phyloP scores from a whole-genome alignment of 192 early-diverging fungal species.

The Phlyctochytrium planicorne region DNA sequence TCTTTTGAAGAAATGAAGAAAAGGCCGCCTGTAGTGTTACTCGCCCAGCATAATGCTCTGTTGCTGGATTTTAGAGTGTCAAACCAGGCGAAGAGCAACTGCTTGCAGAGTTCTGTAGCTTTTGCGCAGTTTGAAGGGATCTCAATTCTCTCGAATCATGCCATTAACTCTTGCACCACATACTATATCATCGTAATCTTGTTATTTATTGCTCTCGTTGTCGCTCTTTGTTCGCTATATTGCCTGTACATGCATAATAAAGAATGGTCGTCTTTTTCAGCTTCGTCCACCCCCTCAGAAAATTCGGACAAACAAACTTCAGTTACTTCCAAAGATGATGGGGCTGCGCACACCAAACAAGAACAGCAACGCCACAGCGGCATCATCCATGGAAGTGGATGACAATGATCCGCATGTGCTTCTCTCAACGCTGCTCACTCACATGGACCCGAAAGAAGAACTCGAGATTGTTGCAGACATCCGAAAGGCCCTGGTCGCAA shows the following conservation, averaged over 20 bases:
- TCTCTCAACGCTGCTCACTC: not conserved
- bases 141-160: not conserved
- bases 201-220: not conserved
- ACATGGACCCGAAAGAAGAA: not conserved
- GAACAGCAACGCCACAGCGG: not conserved
- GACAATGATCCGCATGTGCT: not conserved
- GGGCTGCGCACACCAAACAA: not conserved
- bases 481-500: not conserved
- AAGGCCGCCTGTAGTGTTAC: constrained; percentile 4
- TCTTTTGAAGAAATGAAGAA: too few relatives aligned
- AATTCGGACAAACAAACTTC: constrained; percentile 4
- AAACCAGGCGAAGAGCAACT: not conserved
- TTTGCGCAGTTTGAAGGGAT: not conserved
- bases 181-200: not conserved
- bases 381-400: not conserved
- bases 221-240: not conserved
- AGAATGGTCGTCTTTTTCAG: not conserved
- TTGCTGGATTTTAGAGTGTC: not conserved
- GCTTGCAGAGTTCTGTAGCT: not conserved
- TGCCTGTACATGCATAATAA: not conserved
- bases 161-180: not conserved
- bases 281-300: not conserved
- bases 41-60: not conserved
- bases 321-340: not conserved
- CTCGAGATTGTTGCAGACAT: not conserved